Evolutionary conservation across 1,139 yeast species (phyloP).

Genomic region (Hyphopichia fennica): DNA sequence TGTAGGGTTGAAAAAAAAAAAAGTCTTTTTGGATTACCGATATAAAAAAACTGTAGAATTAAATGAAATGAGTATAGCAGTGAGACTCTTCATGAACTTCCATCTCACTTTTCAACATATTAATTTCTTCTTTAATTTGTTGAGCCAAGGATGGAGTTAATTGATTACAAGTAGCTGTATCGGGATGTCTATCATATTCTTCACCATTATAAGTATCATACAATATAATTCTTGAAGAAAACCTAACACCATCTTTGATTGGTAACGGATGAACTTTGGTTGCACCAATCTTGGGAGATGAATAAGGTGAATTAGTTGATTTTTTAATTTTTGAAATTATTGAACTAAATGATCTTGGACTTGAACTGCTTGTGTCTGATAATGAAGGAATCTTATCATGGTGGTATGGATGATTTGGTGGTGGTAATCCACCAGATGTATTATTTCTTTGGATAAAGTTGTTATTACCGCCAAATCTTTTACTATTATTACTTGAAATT

Average conservation of each 20-base stretch:
- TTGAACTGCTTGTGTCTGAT: constrained; percentile 22
- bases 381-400: constrained; percentile 29
- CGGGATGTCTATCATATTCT: constrained; percentile 94
- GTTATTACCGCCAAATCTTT: neutral
- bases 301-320: constrained; percentile 13
- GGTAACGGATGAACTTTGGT: constrained; percentile 1
- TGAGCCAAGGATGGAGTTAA: constrained; percentile 87
- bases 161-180: constrained; percentile 88
- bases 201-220: constrained; percentile 84
- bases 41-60: constrained; percentile 10
- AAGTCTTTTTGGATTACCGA: too few species aligned
- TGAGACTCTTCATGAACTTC: constrained; percentile 74
- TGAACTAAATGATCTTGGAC: constrained; percentile 34
- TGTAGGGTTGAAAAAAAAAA: neutral
- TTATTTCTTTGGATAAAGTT: neutral
- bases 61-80: constrained; percentile 83
- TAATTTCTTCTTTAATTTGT: constrained; percentile 83
- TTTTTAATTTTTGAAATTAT: constrained; percentile 28
- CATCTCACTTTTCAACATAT: constrained; percentile 77
- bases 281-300: constrained; percentile 5
- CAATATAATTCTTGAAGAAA: constrained; percentile 79
- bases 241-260: constrained; percentile 50
- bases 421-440: constrained; percentile 9
- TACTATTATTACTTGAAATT: neutral
- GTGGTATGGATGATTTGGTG: constrained; percentile 9